Conservation (phyloP, 495 filamentous ascomycete species). For the Hypoxylon lenormandii region DNA sequence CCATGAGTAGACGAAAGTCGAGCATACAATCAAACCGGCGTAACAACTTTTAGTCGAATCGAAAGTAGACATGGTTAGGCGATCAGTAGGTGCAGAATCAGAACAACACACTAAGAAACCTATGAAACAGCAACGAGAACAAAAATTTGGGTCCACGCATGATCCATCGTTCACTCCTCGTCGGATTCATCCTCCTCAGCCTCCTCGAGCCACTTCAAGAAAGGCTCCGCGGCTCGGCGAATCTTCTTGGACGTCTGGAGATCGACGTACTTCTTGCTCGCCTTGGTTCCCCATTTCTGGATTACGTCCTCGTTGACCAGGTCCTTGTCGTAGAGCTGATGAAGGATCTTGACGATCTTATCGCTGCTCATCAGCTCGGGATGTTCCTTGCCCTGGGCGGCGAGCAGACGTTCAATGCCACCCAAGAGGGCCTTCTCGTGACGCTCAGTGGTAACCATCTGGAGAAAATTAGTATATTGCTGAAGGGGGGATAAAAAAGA, state of each 20-base stretch:
- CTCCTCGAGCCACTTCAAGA: conserved; percentile 91
- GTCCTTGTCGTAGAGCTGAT: conserved; percentile 88
- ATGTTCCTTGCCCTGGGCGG: conserved; percentile 74
- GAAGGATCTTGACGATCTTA: conserved; percentile 84
- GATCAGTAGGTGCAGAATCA: conserved; percentile 1
- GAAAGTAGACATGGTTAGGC: neutral
- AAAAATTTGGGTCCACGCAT: neutral
- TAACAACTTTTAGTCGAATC: conserved; percentile 14
- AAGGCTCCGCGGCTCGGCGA: conserved; percentile 90
- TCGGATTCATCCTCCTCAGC: conserved; percentile 87
- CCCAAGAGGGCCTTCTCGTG: conserved; percentile 98
- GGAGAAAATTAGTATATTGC: conserved; percentile 51
- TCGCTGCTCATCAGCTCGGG: conserved; percentile 73
- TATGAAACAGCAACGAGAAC: conserved; percentile 4
- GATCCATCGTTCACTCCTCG: conserved; percentile 57
- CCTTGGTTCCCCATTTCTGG: conserved; percentile 90
- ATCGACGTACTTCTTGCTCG: conserved; percentile 98
- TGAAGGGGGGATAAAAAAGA: neutral
- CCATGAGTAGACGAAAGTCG: conserved; percentile 4
- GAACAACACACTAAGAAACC: conserved; percentile 11
- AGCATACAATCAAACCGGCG: neutral
- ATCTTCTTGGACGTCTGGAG: conserved; percentile 90
- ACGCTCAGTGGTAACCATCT: conserved; percentile 87
- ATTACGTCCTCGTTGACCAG: conserved; percentile 86
- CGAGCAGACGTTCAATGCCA: conserved; percentile 90